Conservation (phyloP, 2,329 filamentous ascomycete genomes). For the Diaporthe longicolla region DNA sequence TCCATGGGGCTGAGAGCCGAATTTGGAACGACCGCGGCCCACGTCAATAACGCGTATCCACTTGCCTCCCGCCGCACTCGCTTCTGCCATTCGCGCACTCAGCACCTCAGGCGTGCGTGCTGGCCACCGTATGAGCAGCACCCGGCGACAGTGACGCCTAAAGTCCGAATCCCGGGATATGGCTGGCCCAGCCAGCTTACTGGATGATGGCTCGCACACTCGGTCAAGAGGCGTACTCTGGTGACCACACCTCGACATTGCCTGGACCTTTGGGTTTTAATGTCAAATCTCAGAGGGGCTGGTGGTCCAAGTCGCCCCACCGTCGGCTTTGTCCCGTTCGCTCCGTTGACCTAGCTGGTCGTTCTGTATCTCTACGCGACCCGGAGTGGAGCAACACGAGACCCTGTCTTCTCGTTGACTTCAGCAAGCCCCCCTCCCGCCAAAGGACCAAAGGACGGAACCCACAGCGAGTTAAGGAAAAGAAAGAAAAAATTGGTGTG, state of each 20-base stretch:
- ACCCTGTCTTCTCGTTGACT: conserved; percentile 16
- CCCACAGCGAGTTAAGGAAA: conserved; percentile 7
- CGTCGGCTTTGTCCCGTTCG: conserved; percentile 29
- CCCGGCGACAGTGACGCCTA: background rate
- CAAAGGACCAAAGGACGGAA: background rate
- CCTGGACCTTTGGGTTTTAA: background rate
- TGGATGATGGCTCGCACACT: background rate
- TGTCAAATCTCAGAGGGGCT: conserved; percentile 7
- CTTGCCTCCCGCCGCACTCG: conserved; percentile 29
- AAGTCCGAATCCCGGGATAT: conserved; percentile 1
- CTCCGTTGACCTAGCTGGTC: conserved; percentile 20
- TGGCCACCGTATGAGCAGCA: conserved; percentile 1
- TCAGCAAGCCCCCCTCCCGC: conserved; percentile 14
- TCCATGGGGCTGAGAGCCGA: conserved; percentile 25
- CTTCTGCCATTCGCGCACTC: conserved; percentile 21
- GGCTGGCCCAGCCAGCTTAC: background rate
- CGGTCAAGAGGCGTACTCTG: background rate
- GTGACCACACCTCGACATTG: background rate
- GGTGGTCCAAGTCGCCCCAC: conserved; percentile 29
- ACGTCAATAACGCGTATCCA: conserved; percentile 28
- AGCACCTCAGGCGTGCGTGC: background rate
- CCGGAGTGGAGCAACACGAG: conserved; percentile 24
- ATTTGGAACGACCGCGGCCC: conserved; percentile 26
- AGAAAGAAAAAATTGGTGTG: background rate
- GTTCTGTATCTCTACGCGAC: conserved; percentile 10